These are phyloP conservation scores for Amylocarpus encephaloides DNA, from an alignment of 2,329 filamentous ascomycete genomes.

Conservation along the genomic window DNA sequence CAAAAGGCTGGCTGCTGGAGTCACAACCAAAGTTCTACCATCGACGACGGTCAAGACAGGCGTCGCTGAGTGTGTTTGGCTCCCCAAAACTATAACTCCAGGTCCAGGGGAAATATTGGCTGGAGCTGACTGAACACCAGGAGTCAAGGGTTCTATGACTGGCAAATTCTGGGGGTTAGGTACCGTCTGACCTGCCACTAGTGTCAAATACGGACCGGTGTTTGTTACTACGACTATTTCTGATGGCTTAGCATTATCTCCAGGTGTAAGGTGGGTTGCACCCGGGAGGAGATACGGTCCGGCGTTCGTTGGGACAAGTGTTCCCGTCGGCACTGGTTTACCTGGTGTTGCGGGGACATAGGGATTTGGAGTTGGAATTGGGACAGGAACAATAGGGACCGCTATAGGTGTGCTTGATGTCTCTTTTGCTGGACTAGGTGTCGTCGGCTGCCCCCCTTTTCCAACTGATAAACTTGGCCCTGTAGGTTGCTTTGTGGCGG, in stretches of 20 bases:
- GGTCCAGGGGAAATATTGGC: neutral
- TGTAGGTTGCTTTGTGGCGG: neutral
- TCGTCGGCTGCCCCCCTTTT: neutral
- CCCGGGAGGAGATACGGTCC: no score
- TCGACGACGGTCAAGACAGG: conserved; percentile 3
- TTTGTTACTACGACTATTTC: neutral
- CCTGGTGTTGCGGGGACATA: no score
- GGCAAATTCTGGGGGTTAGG: neutral
- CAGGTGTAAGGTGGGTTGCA: no score
- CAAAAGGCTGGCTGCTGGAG: conserved; percentile 5
- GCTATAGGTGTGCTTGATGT: neutral
- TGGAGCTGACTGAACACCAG: neutral
- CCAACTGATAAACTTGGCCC: neutral
- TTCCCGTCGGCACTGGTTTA: no score
- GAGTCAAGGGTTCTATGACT: neutral
- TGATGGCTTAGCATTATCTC: no score
- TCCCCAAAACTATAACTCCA: neutral
- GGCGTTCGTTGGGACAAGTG: no score
- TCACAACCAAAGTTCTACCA: conserved; percentile 4
- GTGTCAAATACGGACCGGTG: neutral
- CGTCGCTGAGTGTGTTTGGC: neutral
- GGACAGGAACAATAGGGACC: neutral
- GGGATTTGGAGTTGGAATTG: neutral
- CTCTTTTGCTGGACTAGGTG: neutral
- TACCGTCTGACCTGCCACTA: neutral